These are phyloP conservation scores for Avena insularis DNA, from an alignment of 176 grass and related monocot species.

Conservation along the genomic window DNA sequence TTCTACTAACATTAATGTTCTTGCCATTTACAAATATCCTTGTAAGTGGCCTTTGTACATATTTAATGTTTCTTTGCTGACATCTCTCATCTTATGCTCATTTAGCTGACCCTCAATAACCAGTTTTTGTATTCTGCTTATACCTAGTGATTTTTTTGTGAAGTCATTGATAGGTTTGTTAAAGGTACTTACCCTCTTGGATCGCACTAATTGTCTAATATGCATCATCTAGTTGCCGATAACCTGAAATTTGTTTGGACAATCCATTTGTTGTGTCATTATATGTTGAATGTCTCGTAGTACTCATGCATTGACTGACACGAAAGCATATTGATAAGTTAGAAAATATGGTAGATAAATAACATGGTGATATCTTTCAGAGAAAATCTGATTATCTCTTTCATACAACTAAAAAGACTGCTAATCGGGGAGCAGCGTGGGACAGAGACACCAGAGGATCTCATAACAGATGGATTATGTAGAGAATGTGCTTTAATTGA, in stretches of 20 bases:
- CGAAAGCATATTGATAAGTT: not conserved
- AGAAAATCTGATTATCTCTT: not conserved
- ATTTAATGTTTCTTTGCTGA: constrained; percentile 19
- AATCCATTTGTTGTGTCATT: constrained; percentile 10
- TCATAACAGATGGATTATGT: constrained; percentile 91
- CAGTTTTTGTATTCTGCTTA: constrained; percentile 7
- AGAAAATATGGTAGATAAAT: constrained; percentile 19
- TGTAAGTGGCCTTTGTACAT: not conserved
- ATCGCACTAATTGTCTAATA: constrained; percentile 13
- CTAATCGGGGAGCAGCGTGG: constrained; percentile 72
- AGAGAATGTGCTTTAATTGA: constrained; percentile 87
- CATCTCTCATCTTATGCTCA: constrained; percentile 9
- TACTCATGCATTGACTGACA: constrained; percentile 18
- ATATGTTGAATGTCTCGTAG: not conserved
- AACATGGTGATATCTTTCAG: not conserved
- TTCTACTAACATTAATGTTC: no score
- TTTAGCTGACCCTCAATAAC: constrained; percentile 14
- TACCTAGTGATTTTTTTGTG: not conserved
- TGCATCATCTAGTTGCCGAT: constrained; percentile 10
- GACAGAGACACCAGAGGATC: constrained; percentile 97
- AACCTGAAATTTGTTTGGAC: constrained; percentile 11
- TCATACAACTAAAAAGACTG: constrained; percentile 54
- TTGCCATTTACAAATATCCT: constrained; percentile 1
- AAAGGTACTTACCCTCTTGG: constrained; percentile 34
- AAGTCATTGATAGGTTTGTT: constrained; percentile 12